Evolutionary conservation across 148 eudicot genomes (phyloP), one percentile per base, ranked within the genome.

Genomic region (Talinum fruticosum): DNA sequence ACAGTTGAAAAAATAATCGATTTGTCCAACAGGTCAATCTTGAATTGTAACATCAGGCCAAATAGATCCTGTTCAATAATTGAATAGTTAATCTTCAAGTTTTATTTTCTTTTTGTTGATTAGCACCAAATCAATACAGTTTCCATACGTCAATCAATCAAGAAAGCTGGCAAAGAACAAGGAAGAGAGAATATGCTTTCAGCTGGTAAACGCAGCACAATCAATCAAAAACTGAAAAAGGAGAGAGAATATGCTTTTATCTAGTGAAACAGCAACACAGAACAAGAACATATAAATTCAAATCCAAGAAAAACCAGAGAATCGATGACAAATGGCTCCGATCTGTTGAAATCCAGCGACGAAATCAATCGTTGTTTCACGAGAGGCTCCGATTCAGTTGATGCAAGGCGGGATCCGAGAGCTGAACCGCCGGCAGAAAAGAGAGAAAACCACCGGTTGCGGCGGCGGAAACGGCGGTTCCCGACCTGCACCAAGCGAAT

Each of bases 401-500:
- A 88, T 88, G 93, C 89, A 90, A 88, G 87, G 93, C 90, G 84
- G 89, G 90, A 90, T 76, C 84, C 35, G 70, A 57, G 76, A 70
- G 5, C 69, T 38, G 83, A 54, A 44, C 82, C 72, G 76, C 76
- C 74, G 12, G 23, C 53, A 21, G 64, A 35, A 28, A 26, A 33
- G 57, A 37, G 54, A 29, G 14, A 62, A 32, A 47, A 41, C 57
- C 70, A n/a, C 35, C 73, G 64, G 61, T 57, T 76, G 24, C 79
- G 74, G 75, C 69, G 80, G 88, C 84, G 80, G 66, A 72, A 14
- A 32, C 61, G 61, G 65, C 85, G 81, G 91, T 87, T 93, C 98
- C 98, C 98, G 98, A 93, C 93, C 98, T 93, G 98, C 98, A 93
- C 98, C 98, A 93, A 93, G 98, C 98, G 98, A 93, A 87, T 88